Conservation (phyloP, 805 yeast species). For the Teunomyces panamensis region DNA sequence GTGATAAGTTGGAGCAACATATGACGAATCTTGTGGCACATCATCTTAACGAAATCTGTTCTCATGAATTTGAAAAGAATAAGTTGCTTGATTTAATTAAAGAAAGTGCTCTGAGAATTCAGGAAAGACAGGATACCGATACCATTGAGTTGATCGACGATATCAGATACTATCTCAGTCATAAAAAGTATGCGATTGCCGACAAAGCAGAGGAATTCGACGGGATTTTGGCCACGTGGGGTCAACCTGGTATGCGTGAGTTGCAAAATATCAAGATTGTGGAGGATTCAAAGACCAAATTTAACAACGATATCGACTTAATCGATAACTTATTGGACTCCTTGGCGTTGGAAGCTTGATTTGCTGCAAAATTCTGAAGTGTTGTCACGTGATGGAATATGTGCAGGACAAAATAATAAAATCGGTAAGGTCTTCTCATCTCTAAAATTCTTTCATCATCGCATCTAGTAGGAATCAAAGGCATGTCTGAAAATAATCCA, state of each 20-base stretch:
- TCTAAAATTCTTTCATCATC: conserved; percentile 4
- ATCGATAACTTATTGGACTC: conserved; percentile 27
- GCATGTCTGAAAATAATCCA: conserved; percentile 33
- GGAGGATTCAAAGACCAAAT: conserved; percentile 14
- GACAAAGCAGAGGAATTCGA: conserved; percentile 26
- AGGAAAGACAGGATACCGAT: conserved; percentile 66
- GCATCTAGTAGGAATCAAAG: not conserved
- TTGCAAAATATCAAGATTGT: conserved; percentile 16
- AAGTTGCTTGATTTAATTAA: conserved; percentile 19
- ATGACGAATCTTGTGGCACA: conserved; percentile 59
- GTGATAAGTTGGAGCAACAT: conserved; percentile 62
- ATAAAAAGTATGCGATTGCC: conserved; percentile 32
- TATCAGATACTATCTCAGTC: conserved; percentile 57
- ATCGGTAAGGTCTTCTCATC: not conserved
- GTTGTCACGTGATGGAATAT: conserved; percentile 1
- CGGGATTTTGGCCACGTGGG: conserved; percentile 16
- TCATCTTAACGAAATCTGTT: conserved; percentile 37
- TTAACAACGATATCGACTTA: conserved; percentile 27
- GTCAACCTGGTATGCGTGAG: conserved; percentile 7
- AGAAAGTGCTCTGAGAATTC: conserved; percentile 55
- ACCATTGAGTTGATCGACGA: conserved; percentile 80
- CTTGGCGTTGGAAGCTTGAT: conserved; percentile 29
- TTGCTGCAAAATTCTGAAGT: not conserved
- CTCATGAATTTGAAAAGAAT: conserved; percentile 26
- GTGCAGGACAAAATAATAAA: not conserved